Evolutionary conservation across 768 basidiomycete species (phyloP).

Genomic region (Boletus edulis): DNA sequence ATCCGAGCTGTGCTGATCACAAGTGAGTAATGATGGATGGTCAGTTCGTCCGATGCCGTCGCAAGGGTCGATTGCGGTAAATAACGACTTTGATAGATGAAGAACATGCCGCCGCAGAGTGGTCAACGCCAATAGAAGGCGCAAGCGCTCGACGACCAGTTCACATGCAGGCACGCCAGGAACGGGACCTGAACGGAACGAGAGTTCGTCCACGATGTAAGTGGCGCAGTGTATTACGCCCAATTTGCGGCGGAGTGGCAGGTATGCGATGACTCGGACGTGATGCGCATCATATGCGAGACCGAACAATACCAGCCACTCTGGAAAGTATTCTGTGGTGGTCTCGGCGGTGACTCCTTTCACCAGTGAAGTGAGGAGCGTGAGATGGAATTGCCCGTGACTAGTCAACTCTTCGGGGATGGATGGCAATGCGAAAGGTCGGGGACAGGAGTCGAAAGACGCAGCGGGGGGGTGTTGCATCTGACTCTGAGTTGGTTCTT

Average conservation of each 20-base stretch:
- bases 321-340: slow-evolving; percentile 12
- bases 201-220: slow-evolving; percentile 23
- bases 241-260: slow-evolving; percentile 12
- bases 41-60: not conserved
- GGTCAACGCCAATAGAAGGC: slow-evolving; percentile 17
- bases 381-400: slow-evolving; percentile 9
- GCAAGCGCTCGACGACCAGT: slow-evolving; percentile 15
- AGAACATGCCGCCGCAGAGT: slow-evolving; percentile 20
- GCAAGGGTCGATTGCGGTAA: not conserved
- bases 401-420: slow-evolving; percentile 15
- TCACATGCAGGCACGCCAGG: slow-evolving; percentile 5
- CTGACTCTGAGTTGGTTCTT: not conserved
- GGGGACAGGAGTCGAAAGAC: not conserved
- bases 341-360: not conserved
- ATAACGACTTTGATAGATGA: slow-evolving; percentile 15
- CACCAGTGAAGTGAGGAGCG: slow-evolving; percentile 10
- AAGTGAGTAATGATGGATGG: not conserved
- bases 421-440: not conserved
- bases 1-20: slow-evolving; percentile 2
- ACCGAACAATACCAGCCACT: slow-evolving; percentile 27
- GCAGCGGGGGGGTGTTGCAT: not conserved
- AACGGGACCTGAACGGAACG: slow-evolving; percentile 1
- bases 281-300: slow-evolving; percentile 18
- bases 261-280: slow-evolving; percentile 19
- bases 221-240: slow-evolving; percentile 8